A percentile compares a stretch with the other conserved stretches of the same genome.
Conservation (phyloP, 495 filamentous ascomycete genomes). For the Penicillium atrosanguineum region DNA sequence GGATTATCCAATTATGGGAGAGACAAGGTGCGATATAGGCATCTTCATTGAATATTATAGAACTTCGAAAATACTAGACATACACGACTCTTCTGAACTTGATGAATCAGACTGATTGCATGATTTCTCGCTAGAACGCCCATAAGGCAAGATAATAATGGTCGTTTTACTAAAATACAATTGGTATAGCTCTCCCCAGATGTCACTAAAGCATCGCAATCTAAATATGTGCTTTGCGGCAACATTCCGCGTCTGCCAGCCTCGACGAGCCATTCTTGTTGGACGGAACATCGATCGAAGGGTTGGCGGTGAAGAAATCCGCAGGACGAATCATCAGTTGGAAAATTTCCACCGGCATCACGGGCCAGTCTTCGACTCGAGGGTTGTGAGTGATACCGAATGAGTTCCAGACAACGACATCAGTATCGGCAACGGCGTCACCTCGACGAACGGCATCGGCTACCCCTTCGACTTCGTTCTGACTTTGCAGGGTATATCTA, state of each 20-base stretch:
- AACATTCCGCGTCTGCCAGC: constrained; percentile 41
- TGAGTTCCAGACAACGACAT: constrained; percentile 49
- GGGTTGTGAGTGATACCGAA: constrained; percentile 68
- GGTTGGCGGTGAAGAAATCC: constrained; percentile 76
- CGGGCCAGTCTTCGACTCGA: constrained; percentile 62
- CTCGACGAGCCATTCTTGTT: constrained; percentile 52
- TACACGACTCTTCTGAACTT: neutral
- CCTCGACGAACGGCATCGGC: constrained; percentile 54
- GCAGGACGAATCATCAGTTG: constrained; percentile 67
- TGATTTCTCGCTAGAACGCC: neutral
- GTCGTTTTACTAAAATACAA: neutral
- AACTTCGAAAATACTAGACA: too few species aligned
- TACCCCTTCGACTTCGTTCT: constrained; percentile 56
- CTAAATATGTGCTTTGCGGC: constrained; percentile 36
- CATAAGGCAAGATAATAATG: neutral
- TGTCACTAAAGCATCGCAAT: neutral
- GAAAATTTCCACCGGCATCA: constrained; percentile 63
- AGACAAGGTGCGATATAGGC: too few species aligned
- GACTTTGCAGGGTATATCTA: constrained; percentile 82
- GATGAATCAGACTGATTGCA: neutral
- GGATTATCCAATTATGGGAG: too few species aligned
- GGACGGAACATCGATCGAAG: constrained; percentile 69
- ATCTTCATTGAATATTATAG: too few species aligned
- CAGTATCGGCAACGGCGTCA: constrained; percentile 48
- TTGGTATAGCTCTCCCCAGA: neutral